These are phyloP conservation scores for Hirschfeldia incana DNA, from an alignment of 345 rosid species.

Conservation along the genomic window DNA sequence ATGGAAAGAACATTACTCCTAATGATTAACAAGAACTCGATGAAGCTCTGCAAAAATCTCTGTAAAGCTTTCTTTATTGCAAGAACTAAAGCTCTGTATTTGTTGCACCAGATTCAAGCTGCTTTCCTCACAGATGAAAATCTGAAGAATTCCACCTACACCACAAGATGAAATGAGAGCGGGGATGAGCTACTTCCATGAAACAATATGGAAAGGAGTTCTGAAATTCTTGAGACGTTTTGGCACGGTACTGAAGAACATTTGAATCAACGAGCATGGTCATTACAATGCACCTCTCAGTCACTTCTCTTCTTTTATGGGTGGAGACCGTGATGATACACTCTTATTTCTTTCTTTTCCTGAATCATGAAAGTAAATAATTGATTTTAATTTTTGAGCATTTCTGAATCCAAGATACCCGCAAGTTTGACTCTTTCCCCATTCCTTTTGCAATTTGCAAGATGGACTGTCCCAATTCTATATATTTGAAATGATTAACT, in stretches of 20 bases:
- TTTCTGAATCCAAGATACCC: constrained; percentile 66
- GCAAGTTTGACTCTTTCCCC: constrained; percentile 41
- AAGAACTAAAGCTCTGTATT: too few relatives aligned
- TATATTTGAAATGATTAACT: too few relatives aligned
- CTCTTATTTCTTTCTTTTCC: constrained; percentile 14
- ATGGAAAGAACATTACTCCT: too few relatives aligned
- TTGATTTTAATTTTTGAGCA: not conserved
- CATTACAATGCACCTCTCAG: too few relatives aligned
- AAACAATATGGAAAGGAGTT: constrained; percentile 49
- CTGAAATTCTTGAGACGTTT: constrained; percentile 94
- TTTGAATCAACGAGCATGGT: constrained; percentile 64
- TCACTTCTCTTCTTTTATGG: constrained; percentile 99
- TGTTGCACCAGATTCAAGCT: too few relatives aligned
- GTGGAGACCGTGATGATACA: constrained; percentile 96
- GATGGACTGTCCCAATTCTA: constrained; percentile 69
- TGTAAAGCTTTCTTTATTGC: too few relatives aligned
- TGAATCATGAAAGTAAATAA: not conserved
- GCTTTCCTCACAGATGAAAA: too few relatives aligned
- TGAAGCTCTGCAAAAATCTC: too few relatives aligned
- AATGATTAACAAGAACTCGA: too few relatives aligned
- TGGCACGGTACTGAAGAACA: constrained; percentile 90
- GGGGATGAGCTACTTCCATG: constrained; percentile 92
- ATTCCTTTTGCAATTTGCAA: not conserved
- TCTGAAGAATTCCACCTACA: too few relatives aligned
- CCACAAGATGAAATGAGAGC: too few relatives aligned